These are phyloP conservation scores for Pisolithus tinctorius DNA, from an alignment of 768 basidiomycete species.

Conservation along the genomic window DNA sequence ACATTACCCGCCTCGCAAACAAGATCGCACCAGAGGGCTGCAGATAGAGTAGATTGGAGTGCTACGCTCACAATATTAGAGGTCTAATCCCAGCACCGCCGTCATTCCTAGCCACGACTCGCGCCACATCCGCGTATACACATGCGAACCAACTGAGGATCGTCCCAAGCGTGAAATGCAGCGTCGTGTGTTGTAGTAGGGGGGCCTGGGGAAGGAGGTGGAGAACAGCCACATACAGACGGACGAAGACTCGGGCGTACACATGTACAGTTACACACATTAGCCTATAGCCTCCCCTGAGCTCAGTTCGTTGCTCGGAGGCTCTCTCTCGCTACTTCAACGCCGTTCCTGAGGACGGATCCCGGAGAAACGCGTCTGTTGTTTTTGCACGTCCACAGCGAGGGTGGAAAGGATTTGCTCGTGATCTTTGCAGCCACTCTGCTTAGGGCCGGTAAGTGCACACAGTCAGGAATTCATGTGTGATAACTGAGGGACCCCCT, in stretches of 20 bases:
- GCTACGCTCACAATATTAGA: constrained; percentile 52
- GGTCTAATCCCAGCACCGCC: constrained; percentile 61
- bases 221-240: no score
- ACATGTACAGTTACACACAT: no score
- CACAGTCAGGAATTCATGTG: neutral
- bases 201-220: no score
- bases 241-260: no score
- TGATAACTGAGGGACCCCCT: constrained; percentile 13
- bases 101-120: constrained; percentile 30
- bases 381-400: constrained; percentile 62
- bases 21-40: constrained; percentile 35
- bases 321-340: no score
- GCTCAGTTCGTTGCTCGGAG: no score
- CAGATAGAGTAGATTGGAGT: neutral
- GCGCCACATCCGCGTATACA: constrained; percentile 44
- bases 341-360: constrained; percentile 77
- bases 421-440: constrained; percentile 52
- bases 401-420: constrained; percentile 65
- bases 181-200: constrained; percentile 33
- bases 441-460: neutral
- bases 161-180: constrained; percentile 73
- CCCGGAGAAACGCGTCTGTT: constrained; percentile 69
- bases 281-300: no score
- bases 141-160: constrained; percentile 68
- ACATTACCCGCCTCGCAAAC: constrained; percentile 73